Conservation (phyloP, 345 rosid genomes). For the Bretschneidera sinensis region DNA sequence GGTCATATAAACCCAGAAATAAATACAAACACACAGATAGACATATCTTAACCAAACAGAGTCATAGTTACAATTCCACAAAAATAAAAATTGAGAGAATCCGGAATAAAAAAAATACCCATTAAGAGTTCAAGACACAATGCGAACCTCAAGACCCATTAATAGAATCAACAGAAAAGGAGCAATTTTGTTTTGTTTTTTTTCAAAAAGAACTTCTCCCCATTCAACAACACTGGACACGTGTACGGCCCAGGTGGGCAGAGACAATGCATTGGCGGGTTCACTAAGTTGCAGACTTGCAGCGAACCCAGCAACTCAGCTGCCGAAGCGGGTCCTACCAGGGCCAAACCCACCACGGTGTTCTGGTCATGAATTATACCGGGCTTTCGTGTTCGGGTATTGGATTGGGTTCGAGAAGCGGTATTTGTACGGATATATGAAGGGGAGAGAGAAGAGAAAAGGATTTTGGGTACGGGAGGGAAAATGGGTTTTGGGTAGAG, state of each 20-base stretch:
- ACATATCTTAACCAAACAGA: too few species aligned
- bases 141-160: background rate
- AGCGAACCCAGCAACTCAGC: conserved; percentile 33
- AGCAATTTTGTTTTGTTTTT: too few species aligned
- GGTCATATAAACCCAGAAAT: background rate
- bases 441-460: conserved; percentile 9
- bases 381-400: conserved; percentile 4
- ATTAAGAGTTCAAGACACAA: background rate
- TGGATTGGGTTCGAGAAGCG: conserved; percentile 2
- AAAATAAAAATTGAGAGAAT: too few species aligned
- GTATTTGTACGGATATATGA: conserved; percentile 5
- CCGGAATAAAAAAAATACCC: too few species aligned
- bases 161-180: too few species aligned
- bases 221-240: conserved; percentile 92
- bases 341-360: conserved; percentile 33
- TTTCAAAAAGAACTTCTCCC: too few species aligned
- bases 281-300: conserved; percentile 56
- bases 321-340: conserved; percentile 48
- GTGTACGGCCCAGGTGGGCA: conserved; percentile 94
- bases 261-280: conserved; percentile 81
- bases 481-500: conserved; percentile 22
- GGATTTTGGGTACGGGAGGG: conserved; percentile 16
- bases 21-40: too few species aligned
- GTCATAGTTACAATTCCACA: background rate
- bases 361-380: conserved; percentile 17